Conservation (phyloP, 768 basidiomycete species). For the Leccinum sublutescens region DNA sequence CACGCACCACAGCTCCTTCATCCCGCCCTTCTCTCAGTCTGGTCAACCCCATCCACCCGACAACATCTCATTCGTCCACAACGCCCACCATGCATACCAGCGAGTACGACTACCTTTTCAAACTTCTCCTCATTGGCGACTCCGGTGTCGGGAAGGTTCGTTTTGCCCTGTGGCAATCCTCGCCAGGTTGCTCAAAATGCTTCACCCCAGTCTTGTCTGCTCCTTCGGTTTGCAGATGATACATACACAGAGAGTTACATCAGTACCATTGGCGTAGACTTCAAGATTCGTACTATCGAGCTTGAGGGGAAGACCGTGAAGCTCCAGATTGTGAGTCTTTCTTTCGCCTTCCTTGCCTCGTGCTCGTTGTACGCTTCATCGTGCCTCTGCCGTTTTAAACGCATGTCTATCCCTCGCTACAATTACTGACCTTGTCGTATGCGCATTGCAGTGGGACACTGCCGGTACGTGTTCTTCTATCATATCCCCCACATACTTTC, state of each 20-base stretch:
- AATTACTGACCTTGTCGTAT: conserved; percentile 18
- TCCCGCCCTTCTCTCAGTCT: conserved; percentile 31
- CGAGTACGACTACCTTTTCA: conserved; percentile 96
- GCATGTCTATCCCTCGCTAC: background rate
- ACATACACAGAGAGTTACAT: conserved; percentile 98
- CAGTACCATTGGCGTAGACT: conserved; percentile 97
- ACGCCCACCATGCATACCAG: conserved; percentile 73
- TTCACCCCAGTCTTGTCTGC: conserved; percentile 75
- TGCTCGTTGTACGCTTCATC: background rate
- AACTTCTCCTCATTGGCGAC: conserved; percentile 92
- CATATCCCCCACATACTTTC: background rate
- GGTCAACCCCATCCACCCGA: conserved; percentile 31
- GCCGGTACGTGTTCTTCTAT: conserved; percentile 57
- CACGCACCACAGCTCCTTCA: conserved; percentile 35
- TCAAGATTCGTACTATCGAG: conserved; percentile 99
- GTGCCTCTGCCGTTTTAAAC: background rate
- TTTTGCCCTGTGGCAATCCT: conserved; percentile 19
- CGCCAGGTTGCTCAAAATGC: conserved; percentile 24
- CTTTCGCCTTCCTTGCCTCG: conserved; percentile 3
- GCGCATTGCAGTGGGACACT: conserved; percentile 78
- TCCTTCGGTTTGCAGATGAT: conserved; percentile 93
- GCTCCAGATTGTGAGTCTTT: conserved; percentile 85
- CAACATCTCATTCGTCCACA: conserved; percentile 27
- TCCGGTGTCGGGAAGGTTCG: conserved; percentile 92
- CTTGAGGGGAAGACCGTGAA: conserved; percentile 98